A percentile compares a stretch with the other conserved stretches of the same genome.
phyloP scores from a whole-genome alignment of 495 filamentous ascomycete species.

The Penicillium bovifimosum region DNA sequence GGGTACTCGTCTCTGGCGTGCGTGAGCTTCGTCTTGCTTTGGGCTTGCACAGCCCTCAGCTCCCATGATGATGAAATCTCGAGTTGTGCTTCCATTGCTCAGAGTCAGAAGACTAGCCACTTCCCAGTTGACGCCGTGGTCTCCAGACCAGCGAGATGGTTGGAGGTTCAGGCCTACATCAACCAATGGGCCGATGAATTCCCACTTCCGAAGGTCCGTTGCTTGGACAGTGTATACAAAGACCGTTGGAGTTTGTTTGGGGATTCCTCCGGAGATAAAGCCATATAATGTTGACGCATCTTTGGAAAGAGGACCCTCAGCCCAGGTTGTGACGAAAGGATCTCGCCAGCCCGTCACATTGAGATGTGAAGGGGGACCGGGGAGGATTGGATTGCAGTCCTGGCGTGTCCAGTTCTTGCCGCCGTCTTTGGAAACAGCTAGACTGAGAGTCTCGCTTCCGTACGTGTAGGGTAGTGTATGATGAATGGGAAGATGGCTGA shows the following conservation, averaged over 20 bases:
- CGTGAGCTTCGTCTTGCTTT: neutral
- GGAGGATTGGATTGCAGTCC: slow-evolving; percentile 46
- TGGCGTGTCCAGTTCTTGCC: slow-evolving; percentile 47
- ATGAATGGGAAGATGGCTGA: slow-evolving; percentile 46
- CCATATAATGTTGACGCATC: slow-evolving; percentile 37
- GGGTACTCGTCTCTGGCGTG: slow-evolving; percentile 18
- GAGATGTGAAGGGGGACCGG: slow-evolving; percentile 36
- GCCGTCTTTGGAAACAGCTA: slow-evolving; percentile 45
- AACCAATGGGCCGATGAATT: slow-evolving; percentile 45
- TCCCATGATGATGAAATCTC: slow-evolving; percentile 47
- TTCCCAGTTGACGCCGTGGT: slow-evolving; percentile 55
- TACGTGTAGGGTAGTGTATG: slow-evolving; percentile 41
- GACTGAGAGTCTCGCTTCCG: slow-evolving; percentile 47
- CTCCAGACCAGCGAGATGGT: slow-evolving; percentile 42
- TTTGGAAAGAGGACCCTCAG: slow-evolving; percentile 32
- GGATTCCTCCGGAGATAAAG: slow-evolving; percentile 49
- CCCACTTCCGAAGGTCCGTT: slow-evolving; percentile 45
- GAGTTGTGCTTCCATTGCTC: slow-evolving; percentile 23
- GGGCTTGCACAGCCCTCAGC: slow-evolving; percentile 37
- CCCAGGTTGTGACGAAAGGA: slow-evolving; percentile 45
- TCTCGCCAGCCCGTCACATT: slow-evolving; percentile 53
- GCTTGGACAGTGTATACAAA: slow-evolving; percentile 49
- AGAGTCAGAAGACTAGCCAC: slow-evolving; percentile 48
- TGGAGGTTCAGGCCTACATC: slow-evolving; percentile 39
- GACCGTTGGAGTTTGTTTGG: slow-evolving; percentile 40